Conservation (phyloP, 2,329 filamentous ascomycete species). For the Colletotrichum somersetense region DNA sequence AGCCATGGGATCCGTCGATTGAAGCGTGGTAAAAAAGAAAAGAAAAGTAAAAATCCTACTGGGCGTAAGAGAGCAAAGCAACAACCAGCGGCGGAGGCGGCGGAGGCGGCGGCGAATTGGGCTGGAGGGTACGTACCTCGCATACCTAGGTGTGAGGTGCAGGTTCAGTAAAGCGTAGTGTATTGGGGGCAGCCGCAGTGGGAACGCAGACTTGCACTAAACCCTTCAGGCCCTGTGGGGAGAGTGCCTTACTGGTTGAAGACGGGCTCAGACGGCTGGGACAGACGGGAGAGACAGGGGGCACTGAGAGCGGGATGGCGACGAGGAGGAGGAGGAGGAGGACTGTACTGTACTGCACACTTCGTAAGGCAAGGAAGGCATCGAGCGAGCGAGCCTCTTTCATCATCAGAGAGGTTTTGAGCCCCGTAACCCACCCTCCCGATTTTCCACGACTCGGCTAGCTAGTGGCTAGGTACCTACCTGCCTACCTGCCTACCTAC, state of each 20-base stretch:
- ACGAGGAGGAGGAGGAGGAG: neutral
- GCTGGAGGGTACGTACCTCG: slow-evolving; percentile 19
- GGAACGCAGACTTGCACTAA: slow-evolving; percentile 9
- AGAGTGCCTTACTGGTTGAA: slow-evolving; percentile 2
- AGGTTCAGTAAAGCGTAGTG: neutral
- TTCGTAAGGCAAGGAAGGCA: slow-evolving; percentile 5
- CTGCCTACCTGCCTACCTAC: no score
- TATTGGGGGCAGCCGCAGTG: neutral
- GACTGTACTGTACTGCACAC: neutral
- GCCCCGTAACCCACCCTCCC: slow-evolving; percentile 43
- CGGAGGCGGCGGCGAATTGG: neutral
- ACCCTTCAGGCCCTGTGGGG: slow-evolving; percentile 8
- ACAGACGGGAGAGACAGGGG: neutral
- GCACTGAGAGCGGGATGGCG: neutral
- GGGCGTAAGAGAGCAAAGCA: neutral
- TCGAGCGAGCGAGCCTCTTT: slow-evolving; percentile 44
- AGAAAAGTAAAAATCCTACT: no score
- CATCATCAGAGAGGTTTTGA: slow-evolving; percentile 41
- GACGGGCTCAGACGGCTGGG: neutral
- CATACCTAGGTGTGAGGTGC: slow-evolving; percentile 15
- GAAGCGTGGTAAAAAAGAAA: slow-evolving; percentile 20
- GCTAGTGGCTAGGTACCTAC: slow-evolving; percentile 1
- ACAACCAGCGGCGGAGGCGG: neutral
- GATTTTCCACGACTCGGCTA: slow-evolving; percentile 36
- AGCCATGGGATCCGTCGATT: slow-evolving; percentile 8